These are phyloP conservation scores for Cutaneotrichosporon sp. DNA, from an alignment of 1,284 basidiomycete genomes.

Conservation along the genomic window DNA sequence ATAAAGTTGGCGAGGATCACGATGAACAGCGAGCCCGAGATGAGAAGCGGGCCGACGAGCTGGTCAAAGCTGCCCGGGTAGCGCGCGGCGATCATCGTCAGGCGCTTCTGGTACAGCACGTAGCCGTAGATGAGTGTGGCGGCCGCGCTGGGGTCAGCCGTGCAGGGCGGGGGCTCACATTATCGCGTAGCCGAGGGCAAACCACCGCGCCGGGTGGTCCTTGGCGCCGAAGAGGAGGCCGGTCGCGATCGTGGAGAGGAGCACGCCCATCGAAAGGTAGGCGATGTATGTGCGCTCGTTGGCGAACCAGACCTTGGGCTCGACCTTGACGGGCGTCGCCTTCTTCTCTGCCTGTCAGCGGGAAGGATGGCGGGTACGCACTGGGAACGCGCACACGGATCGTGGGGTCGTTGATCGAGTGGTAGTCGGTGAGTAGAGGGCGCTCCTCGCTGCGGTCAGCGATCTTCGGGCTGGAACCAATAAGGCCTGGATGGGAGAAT, in stretches of 20 bases:
- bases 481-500: too few relatives aligned
- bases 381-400: constrained; percentile 46
- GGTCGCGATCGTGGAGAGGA: constrained; percentile 81
- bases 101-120: constrained; percentile 79
- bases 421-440: constrained; percentile 47
- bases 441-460: constrained; percentile 25
- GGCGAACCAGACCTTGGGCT: constrained; percentile 98
- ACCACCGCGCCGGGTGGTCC: constrained; percentile 70
- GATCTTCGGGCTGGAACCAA: not conserved
- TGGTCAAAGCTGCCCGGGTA: constrained; percentile 90
- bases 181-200: constrained; percentile 81
- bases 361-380: constrained; percentile 26
- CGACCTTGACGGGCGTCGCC: constrained; percentile 84
- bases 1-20: constrained; percentile 86
- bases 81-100: constrained; percentile 85
- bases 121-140: constrained; percentile 71
- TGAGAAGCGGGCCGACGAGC: constrained; percentile 73
- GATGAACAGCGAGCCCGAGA: constrained; percentile 76
- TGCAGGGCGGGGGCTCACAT: constrained; percentile 56
- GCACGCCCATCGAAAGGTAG: constrained; percentile 81
- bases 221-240: constrained; percentile 62
- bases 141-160: constrained; percentile 39
- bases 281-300: constrained; percentile 96
- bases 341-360: constrained; percentile 64
- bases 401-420: constrained; percentile 48